These are phyloP conservation scores for Canna indica DNA, from an alignment of 176 grass and related monocot species.

Conservation along the genomic window DNA sequence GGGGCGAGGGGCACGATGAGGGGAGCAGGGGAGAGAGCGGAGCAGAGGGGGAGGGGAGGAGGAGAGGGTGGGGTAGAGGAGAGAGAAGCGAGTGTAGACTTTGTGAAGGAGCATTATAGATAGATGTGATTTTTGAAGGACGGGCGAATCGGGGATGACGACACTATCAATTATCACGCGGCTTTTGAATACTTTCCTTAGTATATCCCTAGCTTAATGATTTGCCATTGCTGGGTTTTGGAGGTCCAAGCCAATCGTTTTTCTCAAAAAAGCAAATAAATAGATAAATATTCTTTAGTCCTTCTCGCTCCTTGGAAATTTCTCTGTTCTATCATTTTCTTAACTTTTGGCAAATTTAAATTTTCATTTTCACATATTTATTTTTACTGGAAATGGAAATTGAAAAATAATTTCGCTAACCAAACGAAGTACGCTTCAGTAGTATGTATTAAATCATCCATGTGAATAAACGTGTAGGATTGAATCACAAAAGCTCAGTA, in stretches of 20 bases:
- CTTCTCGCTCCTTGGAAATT: too few species aligned
- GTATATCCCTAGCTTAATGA: background rate
- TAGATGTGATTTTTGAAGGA: background rate
- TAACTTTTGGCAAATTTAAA: too few species aligned
- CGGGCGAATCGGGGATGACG: background rate
- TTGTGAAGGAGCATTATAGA: conserved; percentile 37
- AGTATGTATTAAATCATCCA: too few species aligned
- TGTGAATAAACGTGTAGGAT: too few species aligned
- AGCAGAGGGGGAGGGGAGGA: background rate
- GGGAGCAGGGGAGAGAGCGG: conserved; percentile 2
- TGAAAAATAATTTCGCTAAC: too few species aligned
- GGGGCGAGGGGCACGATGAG: conserved; percentile 9
- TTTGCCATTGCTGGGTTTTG: background rate
- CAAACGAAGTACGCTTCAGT: too few species aligned
- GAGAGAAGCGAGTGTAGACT: conserved; percentile 42
- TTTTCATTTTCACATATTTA: too few species aligned
- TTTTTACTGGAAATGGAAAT: too few species aligned
- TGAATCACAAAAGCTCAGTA: too few species aligned
- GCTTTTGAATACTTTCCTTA: background rate
- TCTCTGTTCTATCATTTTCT: too few species aligned
- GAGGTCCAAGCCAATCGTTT: background rate
- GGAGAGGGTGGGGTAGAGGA: conserved; percentile 18
- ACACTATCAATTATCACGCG: background rate
- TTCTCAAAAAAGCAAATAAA: background rate
- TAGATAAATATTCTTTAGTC: too few species aligned